Evolutionary conservation across 805 yeast species (phyloP), one percentile per base, ranked within the genome.

Genomic region (Candida nemodendra): DNA sequence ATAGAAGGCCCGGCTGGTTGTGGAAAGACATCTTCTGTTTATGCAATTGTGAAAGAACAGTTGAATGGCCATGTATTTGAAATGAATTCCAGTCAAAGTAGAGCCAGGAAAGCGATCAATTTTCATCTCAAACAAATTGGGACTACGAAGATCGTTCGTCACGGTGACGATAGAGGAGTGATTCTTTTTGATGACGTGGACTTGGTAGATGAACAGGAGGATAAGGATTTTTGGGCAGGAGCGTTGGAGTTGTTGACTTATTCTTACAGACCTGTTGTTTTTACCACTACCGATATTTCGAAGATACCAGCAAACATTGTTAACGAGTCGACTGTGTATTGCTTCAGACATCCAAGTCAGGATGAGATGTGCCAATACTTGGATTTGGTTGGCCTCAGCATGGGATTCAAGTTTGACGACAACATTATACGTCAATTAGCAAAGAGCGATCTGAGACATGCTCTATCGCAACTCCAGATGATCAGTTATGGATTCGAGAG

Each of bases 101-200:
- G 98, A 54, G 76, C 88, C 1, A 76, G 82, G 32, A 84, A 78
- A 55, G 91, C 85, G 44, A 71, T 91, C 11, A 64, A 70, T 35
- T 74, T 78, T 18, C 75, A 68, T 19, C 66, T 91, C 26, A 79
- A 74, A 33, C 97, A 95, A 52, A 74, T 89, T 36, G 79, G 91
- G 39, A 90, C 96, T 4, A 84, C 95, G 0, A 88, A 87, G 42
- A 65, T 84, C 32, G 90, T 91, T 2, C 86, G 82, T 46, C 66
- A 66, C 33, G 50, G 41, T 11, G 27, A 34, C 15, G 50, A 50
- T 30, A 71, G 77, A 41, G 89, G 91, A 6, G 65, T 88, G 5
- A 80, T 93, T 4, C 60, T 93, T 23, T 69, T 91, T 40, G 96
- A 90, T 50, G 96, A 91, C 51, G 90, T 85, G 27, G 96, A 91